These are phyloP conservation scores for Xanthoconium purpureum DNA, from an alignment of 768 basidiomycete genomes.

Conservation along the genomic window DNA sequence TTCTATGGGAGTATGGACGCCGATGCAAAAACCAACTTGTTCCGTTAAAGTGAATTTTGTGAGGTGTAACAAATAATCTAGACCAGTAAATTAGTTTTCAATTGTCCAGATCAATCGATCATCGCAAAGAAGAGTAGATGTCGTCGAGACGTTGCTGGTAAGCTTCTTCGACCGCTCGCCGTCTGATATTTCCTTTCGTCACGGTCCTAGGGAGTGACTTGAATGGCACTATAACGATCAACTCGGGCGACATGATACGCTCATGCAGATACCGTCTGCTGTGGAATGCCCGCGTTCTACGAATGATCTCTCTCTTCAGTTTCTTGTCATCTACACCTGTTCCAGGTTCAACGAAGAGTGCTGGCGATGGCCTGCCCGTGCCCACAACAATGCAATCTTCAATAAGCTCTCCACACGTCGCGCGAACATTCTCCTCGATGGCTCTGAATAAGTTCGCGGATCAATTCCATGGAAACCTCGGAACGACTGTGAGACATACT, in stretches of 20 bases:
- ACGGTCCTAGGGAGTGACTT: conserved; percentile 73
- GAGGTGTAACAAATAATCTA: too few relatives aligned
- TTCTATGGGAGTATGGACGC: too few relatives aligned
- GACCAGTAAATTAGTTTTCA: too few relatives aligned
- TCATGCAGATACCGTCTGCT: conserved; percentile 75
- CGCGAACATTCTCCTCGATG: conserved; percentile 74
- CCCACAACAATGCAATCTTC: conserved; percentile 77
- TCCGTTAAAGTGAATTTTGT: too few relatives aligned
- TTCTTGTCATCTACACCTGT: conserved; percentile 50
- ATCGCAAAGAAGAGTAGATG: conserved; percentile 42
- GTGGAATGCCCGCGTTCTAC: conserved; percentile 72
- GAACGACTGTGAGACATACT: conserved; percentile 33
- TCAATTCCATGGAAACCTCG: background rate
- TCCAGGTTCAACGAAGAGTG: conserved; percentile 69
- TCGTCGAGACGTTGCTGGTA: conserved; percentile 57
- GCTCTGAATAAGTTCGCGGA: conserved; percentile 38
- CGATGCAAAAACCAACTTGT: too few relatives aligned
- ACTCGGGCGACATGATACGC: conserved; percentile 60
- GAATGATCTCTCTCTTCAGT: conserved; percentile 69
- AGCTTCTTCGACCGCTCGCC: conserved; percentile 69
- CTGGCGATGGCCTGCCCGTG: conserved; percentile 70
- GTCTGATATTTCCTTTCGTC: conserved; percentile 80
- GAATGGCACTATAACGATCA: conserved; percentile 64
- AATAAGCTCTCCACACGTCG: conserved; percentile 56
- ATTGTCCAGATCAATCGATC: too few relatives aligned